Conservation (phyloP, 345 rosid genomes). For the Melastoma malabathricum region DNA sequence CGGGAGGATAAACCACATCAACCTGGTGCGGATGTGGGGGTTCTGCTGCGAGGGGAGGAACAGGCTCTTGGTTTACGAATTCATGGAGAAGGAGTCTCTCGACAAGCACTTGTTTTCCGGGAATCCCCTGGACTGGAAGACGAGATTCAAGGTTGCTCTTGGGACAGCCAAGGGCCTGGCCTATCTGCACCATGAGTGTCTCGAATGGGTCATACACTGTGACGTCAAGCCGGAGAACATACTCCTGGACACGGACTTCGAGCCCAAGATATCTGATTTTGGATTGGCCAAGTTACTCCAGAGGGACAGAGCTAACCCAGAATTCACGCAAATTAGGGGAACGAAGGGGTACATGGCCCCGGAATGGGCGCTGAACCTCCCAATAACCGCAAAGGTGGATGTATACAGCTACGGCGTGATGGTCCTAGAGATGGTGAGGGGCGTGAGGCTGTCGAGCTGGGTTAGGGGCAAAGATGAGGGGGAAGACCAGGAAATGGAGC, state of each 20-base stretch:
- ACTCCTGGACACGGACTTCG: conserved; percentile 29
- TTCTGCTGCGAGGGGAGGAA: conserved; percentile 31
- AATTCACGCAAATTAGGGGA: conserved; percentile 20
- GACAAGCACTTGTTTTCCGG: conserved; percentile 31
- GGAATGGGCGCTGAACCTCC: conserved; percentile 22
- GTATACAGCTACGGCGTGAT: conserved; percentile 31
- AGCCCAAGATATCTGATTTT: conserved; percentile 42
- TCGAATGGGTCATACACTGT: conserved; percentile 46
- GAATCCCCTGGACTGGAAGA: conserved; percentile 26
- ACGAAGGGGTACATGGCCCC: conserved; percentile 11
- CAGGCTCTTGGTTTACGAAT: conserved; percentile 38
- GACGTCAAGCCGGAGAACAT: conserved; percentile 57
- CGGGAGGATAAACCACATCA: conserved; percentile 40
- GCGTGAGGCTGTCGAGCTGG: conserved; percentile 20
- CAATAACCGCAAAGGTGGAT: conserved; percentile 28
- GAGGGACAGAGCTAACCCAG: conserved; percentile 7
- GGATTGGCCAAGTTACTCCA: conserved; percentile 36
- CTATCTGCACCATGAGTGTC: conserved; percentile 49
- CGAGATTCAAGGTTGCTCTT: conserved; percentile 35
- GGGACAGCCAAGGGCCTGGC: conserved; percentile 51
- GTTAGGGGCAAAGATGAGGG: conserved; percentile 3
- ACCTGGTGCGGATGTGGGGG: conserved; percentile 42
- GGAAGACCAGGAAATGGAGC: conserved; percentile 18
- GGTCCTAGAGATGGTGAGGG: conserved; percentile 31
- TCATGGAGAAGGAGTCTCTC: conserved; percentile 28